Percentiles rank a stretch among this genome's conserved stretches.
Conservation (phyloP, 805 yeast genomes). For the Sugiyamaella marilandica region DNA sequence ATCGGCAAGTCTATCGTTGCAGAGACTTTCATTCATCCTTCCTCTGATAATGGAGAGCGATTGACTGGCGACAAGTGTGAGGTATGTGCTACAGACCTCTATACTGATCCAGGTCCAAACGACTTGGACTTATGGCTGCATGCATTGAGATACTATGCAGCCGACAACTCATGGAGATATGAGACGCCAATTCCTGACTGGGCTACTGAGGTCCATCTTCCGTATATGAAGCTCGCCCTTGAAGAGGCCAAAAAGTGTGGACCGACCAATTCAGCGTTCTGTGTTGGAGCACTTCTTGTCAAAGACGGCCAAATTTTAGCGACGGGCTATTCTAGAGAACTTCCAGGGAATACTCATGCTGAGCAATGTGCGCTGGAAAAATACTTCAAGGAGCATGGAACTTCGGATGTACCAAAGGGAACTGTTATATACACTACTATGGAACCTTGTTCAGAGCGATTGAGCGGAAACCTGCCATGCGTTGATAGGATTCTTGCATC, state of each 20-base stretch:
- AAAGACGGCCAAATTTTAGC: constrained; percentile 58
- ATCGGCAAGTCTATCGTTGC: constrained; percentile 70
- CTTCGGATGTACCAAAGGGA: constrained; percentile 56
- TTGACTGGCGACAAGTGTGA: constrained; percentile 56
- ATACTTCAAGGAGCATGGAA: constrained; percentile 40
- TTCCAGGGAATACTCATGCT: constrained; percentile 95
- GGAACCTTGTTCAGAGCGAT: constrained; percentile 91
- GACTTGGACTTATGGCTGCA: constrained; percentile 89
- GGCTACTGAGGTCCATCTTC: constrained; percentile 59
- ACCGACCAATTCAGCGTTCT: constrained; percentile 77
- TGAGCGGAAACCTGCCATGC: constrained; percentile 90
- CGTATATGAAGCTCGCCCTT: constrained; percentile 71
- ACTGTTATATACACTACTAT: constrained; percentile 87
- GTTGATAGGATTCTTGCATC: constrained; percentile 66
- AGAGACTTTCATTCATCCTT: constrained; percentile 55
- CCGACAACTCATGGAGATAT: constrained; percentile 55
- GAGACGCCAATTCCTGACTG: constrained; percentile 75
- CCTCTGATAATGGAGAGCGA: constrained; percentile 53
- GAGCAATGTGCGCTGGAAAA: constrained; percentile 91
- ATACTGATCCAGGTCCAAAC: constrained; percentile 83
- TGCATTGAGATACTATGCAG: constrained; percentile 65
- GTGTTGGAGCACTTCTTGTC: constrained; percentile 89
- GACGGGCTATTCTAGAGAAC: constrained; percentile 84
- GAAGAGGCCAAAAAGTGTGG: constrained; percentile 75
- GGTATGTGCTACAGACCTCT: constrained; percentile 63